Base-by-base conservation (phyloP, 345 rosid genomes). In the Linum trigynum region DNA sequence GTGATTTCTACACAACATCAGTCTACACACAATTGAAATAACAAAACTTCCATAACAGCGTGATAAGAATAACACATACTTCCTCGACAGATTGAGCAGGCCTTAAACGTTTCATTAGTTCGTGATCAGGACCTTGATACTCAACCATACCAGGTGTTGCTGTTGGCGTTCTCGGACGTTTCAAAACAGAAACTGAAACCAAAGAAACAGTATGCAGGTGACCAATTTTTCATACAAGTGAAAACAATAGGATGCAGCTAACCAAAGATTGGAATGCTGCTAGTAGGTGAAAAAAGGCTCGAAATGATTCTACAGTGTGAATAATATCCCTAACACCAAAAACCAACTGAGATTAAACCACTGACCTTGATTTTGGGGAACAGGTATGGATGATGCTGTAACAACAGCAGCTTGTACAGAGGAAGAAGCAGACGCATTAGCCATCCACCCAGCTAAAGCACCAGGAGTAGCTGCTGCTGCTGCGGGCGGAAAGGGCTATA, bases 391-490 rank as follows among this genome's bases (percentile, higher is more conserved):
- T 1, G 88, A 86, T 68, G 96, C 86, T 65, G 86, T 83, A 66
- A 85, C 88, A 76, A 87, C 89, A 71, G 96, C 86, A 41, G 96
- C 89, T 84, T 89, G 98, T 63, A 85, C 86, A 14, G 96, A 78
- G 48, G 96, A 86, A 64, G 96, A 78, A 69, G 88, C 89, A 66
- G 86, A 85, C 55, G 83, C 83, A 79, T 80, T 82, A 71, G 90
- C 88, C 81, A 92, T 92, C 81, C 97, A 90, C 70, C 97, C 87
- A 69, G 96, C 90, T 58, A 87, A 74, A 61, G 94, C 84, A 74
- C 75, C 78, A 59, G 92, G 82, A 80, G 80, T 84, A n/a, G 85
- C 83, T 41, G 85, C 77, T 23, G 84, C 81, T 23, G 82, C 86
- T 36, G 83, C 35, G 0, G 87, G 75, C 5, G 91, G 88, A 75